phyloP scores from a whole-genome alignment of 345 rosid genomes.

The Dipteronia sinensis region DNA sequence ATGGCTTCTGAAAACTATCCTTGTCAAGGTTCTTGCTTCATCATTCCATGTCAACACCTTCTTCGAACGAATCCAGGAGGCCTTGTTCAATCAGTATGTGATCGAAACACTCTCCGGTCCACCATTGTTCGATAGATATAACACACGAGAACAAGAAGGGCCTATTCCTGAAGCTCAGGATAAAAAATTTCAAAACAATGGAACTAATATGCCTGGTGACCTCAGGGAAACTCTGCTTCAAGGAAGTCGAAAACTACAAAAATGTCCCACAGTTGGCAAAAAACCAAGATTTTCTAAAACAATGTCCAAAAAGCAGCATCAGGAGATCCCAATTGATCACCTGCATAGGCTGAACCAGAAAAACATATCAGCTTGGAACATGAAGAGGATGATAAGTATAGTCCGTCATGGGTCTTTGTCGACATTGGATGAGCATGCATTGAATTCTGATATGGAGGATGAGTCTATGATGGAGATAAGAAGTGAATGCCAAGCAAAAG shows the following conservation, averaged over 20 bases:
- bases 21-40: slow-evolving; percentile 53
- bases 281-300: slow-evolving; percentile 11
- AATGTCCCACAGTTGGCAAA: slow-evolving; percentile 18
- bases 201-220: not conserved
- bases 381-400: slow-evolving; percentile 45
- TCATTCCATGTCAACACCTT: slow-evolving; percentile 48
- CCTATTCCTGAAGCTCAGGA: not conserved
- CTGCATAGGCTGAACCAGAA: slow-evolving; percentile 43
- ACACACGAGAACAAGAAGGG: slow-evolving; percentile 2
- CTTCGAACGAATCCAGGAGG: slow-evolving; percentile 58
- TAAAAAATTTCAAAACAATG: slow-evolving; percentile 8
- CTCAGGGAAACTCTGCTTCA: slow-evolving; percentile 27
- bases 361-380: slow-evolving; percentile 46
- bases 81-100: slow-evolving; percentile 50
- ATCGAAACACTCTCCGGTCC: slow-evolving; percentile 43
- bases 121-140: slow-evolving; percentile 19
- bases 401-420: slow-evolving; percentile 36
- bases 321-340: slow-evolving; percentile 33
- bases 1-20: slow-evolving; percentile 53
- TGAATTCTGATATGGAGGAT: slow-evolving; percentile 41
- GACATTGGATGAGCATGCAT: slow-evolving; percentile 53
- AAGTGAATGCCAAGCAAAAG: slow-evolving; percentile 42
- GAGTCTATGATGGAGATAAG: slow-evolving; percentile 36
- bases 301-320: slow-evolving; percentile 24
- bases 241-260: slow-evolving; percentile 7